Evolutionary conservation across 768 basidiomycete genomes (phyloP).

Genomic region (Auriculariales sp.): DNA sequence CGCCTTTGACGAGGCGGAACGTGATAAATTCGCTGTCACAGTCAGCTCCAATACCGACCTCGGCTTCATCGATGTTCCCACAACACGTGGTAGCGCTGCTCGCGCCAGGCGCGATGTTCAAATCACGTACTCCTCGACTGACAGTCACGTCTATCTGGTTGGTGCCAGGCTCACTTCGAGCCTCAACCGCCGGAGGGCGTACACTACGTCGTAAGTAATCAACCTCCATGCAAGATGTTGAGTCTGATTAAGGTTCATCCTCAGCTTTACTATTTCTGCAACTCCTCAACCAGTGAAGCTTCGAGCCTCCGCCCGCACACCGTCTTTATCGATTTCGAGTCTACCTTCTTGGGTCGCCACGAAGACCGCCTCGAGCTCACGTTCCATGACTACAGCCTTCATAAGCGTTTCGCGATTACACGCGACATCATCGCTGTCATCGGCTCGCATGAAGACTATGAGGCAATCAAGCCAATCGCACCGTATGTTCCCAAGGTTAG

Average conservation of each 20-base stretch:
- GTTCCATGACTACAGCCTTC: conserved; percentile 22
- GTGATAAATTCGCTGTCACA: conserved; percentile 36
- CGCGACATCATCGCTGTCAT: conserved; percentile 31
- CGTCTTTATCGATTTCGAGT: conserved; percentile 3
- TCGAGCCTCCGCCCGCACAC: neutral
- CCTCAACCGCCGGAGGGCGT: neutral
- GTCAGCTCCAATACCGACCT: conserved; percentile 11
- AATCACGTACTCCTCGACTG: neutral
- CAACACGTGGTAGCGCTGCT: neutral
- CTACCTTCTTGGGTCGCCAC: conserved; percentile 22
- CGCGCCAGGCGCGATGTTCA: neutral
- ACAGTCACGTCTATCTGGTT: neutral
- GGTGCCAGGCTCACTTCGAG: neutral
- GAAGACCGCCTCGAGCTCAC: conserved; percentile 34
- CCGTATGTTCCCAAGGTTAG: conserved; percentile 24
- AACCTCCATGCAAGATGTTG: neutral
- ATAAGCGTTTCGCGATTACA: conserved; percentile 30
- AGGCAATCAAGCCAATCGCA: conserved; percentile 27
- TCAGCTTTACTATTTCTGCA: neutral
- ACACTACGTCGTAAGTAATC: neutral
- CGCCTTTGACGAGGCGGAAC: conserved; percentile 36
- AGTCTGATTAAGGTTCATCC: neutral
- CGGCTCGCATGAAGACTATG: conserved; percentile 34
- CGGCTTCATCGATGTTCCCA: neutral
- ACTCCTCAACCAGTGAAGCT: no score